Evolutionary conservation across 2,329 filamentous ascomycete species (phyloP).

Genomic region (Ophiostoma angusticollis): DNA sequence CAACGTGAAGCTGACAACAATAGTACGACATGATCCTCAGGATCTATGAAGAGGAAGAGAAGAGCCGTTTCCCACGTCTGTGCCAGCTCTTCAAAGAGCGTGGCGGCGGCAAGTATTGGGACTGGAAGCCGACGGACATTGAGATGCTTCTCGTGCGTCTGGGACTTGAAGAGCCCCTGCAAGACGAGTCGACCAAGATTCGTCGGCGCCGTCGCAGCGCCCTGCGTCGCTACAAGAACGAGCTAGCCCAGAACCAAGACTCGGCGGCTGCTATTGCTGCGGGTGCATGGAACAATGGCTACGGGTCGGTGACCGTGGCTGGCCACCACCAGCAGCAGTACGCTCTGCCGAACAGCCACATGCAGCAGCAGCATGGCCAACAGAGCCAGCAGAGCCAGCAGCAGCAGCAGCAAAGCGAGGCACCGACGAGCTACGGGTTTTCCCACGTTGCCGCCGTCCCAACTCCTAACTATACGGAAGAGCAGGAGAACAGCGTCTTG

Average conservation of each 20-base stretch:
- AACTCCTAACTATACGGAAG: too few species aligned
- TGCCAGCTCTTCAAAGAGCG: slow-evolving; percentile 33
- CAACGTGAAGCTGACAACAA: not conserved
- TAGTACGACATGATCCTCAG: slow-evolving; percentile 21
- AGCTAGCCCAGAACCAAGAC: not conserved
- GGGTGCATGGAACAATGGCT: slow-evolving; percentile 1
- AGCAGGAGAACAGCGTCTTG: too few species aligned
- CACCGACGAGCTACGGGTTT: too few species aligned
- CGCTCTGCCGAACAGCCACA: not conserved
- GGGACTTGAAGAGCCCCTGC: slow-evolving; percentile 32
- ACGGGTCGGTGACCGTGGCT: not conserved
- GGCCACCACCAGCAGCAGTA: slow-evolving; percentile 4
- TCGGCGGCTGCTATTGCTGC: too few species aligned
- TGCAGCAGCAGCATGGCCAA: not conserved
- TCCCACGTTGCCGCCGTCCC: too few species aligned
- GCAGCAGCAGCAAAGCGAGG: too few species aligned
- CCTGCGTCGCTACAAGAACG: slow-evolving; percentile 7
- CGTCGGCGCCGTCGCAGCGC: slow-evolving; percentile 30
- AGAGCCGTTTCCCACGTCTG: slow-evolving; percentile 29
- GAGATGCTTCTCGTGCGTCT: slow-evolving; percentile 36
- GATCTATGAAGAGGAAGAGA: slow-evolving; percentile 29
- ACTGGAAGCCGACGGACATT: slow-evolving; percentile 37
- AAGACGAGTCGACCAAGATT: slow-evolving; percentile 26
- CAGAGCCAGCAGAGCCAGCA: too few species aligned
- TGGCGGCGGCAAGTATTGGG: slow-evolving; percentile 37